phyloP scores from a whole-genome alignment of 2,329 filamentous ascomycete species.

The Monascus ruber region DNA sequence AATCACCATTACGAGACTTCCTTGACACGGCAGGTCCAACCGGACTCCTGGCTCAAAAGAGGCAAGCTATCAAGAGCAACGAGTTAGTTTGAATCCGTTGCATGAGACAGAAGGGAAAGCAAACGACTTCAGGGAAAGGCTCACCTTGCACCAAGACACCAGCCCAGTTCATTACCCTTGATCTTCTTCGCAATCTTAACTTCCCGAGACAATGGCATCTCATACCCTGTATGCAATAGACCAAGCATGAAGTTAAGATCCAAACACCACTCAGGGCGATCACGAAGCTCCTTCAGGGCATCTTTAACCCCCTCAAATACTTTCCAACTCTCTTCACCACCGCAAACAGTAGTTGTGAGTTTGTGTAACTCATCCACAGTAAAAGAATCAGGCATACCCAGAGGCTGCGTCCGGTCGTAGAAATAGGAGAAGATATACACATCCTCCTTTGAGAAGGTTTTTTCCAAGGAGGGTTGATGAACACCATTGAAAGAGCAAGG shows the following conservation, averaged over 20 bases:
- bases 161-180: slow-evolving; percentile 89
- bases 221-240: slow-evolving; percentile 86
- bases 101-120: no score
- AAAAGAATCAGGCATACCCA: slow-evolving; percentile 98
- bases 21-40: slow-evolving; percentile 80
- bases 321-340: slow-evolving; percentile 65
- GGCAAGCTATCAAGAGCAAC: slow-evolving; percentile 52
- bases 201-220: slow-evolving; percentile 93
- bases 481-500: slow-evolving; percentile 99
- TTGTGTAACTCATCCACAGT: slow-evolving; percentile 83
- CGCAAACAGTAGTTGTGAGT: slow-evolving; percentile 73
- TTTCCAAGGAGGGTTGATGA: slow-evolving; percentile 80
- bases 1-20: slow-evolving; percentile 49
- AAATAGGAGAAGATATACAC: slow-evolving; percentile 98
- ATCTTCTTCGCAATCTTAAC: slow-evolving; percentile 99
- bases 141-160: slow-evolving; percentile 94
- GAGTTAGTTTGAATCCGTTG: slow-evolving; percentile 22
- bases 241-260: slow-evolving; percentile 96
- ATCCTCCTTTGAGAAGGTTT: slow-evolving; percentile 85
- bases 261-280: slow-evolving; percentile 80
- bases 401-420: slow-evolving; percentile 82
- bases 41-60: slow-evolving; percentile 66
- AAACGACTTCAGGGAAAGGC: slow-evolving; percentile 17
- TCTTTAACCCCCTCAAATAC: slow-evolving; percentile 65
- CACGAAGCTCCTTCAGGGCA: slow-evolving; percentile 68